A percentile compares a stretch with the other conserved stretches of the same genome.
Conservation (phyloP, 345 rosid genomes). For the Excoecaria cochinchinensis region DNA sequence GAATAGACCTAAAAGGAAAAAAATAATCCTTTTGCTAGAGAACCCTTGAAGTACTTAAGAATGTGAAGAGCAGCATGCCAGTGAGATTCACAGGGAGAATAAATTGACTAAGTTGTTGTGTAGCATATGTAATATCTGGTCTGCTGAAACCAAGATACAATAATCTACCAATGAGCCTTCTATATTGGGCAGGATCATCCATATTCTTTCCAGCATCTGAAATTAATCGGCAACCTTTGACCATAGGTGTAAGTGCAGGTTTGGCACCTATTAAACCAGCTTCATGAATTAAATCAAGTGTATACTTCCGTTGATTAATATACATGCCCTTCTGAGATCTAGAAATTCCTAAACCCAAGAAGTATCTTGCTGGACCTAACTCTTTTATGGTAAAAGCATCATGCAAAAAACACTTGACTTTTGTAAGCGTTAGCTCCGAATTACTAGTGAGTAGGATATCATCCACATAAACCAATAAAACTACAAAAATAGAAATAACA, state of each 20-base stretch:
- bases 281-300: background rate
- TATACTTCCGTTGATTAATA: background rate
- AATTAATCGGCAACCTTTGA: background rate
- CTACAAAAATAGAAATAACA: no score
- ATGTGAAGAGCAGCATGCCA: background rate
- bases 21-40: no score
- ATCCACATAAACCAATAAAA: no score
- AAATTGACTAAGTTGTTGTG: slow-evolving; percentile 4
- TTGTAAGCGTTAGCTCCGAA: no score
- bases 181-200: background rate
- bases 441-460: no score
- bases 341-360: background rate
- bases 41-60: background rate
- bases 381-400: background rate
- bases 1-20: no score
- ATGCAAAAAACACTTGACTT: no score
- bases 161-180: background rate
- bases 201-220: background rate
- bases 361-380: background rate
- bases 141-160: background rate
- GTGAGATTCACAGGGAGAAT: background rate
- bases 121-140: background rate
- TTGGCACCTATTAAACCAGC: background rate
- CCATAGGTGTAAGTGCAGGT: background rate
- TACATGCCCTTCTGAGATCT: background rate